Evolutionary conservation across 1,284 basidiomycete species (phyloP).

Genomic region (Cerioporus squamosus): DNA sequence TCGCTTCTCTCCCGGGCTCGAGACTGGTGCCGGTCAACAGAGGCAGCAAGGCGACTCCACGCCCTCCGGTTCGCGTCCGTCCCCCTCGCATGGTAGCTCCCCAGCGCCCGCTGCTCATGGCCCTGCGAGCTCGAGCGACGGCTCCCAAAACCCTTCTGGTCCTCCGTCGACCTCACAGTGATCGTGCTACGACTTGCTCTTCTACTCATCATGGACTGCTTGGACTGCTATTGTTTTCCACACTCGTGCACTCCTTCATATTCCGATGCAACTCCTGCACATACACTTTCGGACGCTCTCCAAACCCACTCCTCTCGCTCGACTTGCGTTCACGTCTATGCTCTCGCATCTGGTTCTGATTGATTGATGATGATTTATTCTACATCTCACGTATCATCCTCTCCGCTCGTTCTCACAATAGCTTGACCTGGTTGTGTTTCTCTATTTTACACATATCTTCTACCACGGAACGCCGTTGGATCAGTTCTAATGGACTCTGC

Average conservation of each 20-base stretch:
- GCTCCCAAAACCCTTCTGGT: not conserved
- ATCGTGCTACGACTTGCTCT: not conserved
- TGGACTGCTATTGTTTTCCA: not conserved
- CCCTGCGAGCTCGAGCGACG: not conserved
- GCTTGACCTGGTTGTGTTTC: not conserved
- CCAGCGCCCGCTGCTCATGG: slow-evolving; percentile 8
- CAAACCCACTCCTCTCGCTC: too few species aligned
- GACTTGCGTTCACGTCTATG: too few species aligned
- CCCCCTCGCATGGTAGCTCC: slow-evolving; percentile 30
- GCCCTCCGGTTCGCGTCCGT: slow-evolving; percentile 20
- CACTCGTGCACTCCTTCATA: too few species aligned
- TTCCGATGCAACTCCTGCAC: not conserved
- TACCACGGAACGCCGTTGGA: not conserved
- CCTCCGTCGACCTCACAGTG: not conserved
- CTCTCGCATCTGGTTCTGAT: not conserved
- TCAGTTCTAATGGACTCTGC: not conserved
- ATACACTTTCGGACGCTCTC: not conserved
- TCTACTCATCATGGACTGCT: not conserved
- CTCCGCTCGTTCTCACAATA: not conserved
- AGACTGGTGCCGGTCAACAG: slow-evolving; percentile 18
- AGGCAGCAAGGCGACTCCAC: not conserved
- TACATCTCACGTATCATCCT: not conserved
- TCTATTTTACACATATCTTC: not conserved
- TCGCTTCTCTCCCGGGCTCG: slow-evolving; percentile 25
- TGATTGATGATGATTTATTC: not conserved